Percentiles rank a stretch among this genome's conserved stretches.
Conservation (phyloP, 805 yeast species). For the Barnettozyma pratensis region DNA sequence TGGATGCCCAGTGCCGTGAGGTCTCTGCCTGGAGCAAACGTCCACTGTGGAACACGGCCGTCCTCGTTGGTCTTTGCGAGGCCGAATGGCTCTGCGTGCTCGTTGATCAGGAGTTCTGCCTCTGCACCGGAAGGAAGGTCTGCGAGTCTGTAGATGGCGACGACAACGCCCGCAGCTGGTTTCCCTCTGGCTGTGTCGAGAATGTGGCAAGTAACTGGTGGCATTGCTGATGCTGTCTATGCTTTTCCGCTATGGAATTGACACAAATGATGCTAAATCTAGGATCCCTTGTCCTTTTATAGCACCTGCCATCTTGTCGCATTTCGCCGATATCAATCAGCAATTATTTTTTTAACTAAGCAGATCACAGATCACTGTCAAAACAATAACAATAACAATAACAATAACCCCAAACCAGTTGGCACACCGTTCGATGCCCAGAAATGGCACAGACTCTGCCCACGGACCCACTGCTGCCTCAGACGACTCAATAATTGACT, state of each 20-base stretch:
- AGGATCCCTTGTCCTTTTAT: not conserved
- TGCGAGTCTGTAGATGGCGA: slow-evolving; percentile 44
- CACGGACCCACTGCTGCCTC: not conserved
- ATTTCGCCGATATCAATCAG: not conserved
- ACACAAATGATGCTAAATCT: not conserved
- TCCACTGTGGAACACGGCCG: slow-evolving; percentile 77
- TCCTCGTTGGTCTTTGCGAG: slow-evolving; percentile 68
- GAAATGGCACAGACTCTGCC: not conserved
- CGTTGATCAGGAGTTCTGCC: slow-evolving; percentile 26
- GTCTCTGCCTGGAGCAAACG: slow-evolving; percentile 34
- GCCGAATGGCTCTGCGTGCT: slow-evolving; percentile 47
- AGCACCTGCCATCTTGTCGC: not conserved
- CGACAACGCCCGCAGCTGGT: slow-evolving; percentile 76
- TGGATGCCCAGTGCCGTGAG: slow-evolving; percentile 29
- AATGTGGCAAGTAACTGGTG: slow-evolving; percentile 86
- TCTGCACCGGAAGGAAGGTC: slow-evolving; percentile 18
- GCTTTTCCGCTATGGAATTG: not conserved
- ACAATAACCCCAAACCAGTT: too few species aligned
- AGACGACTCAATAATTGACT: slow-evolving; percentile 8
- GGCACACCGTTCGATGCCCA: too few species aligned
- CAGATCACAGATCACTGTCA: too few species aligned
- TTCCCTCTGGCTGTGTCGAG: slow-evolving; percentile 78
- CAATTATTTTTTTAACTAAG: not conserved
- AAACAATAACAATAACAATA: too few species aligned
- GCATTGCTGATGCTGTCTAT: slow-evolving; percentile 11